Percentiles rank a stretch among this genome's conserved stretches.
phyloP scores from a whole-genome alignment of 2,329 filamentous ascomycete species.

The Claviceps cyperi region DNA sequence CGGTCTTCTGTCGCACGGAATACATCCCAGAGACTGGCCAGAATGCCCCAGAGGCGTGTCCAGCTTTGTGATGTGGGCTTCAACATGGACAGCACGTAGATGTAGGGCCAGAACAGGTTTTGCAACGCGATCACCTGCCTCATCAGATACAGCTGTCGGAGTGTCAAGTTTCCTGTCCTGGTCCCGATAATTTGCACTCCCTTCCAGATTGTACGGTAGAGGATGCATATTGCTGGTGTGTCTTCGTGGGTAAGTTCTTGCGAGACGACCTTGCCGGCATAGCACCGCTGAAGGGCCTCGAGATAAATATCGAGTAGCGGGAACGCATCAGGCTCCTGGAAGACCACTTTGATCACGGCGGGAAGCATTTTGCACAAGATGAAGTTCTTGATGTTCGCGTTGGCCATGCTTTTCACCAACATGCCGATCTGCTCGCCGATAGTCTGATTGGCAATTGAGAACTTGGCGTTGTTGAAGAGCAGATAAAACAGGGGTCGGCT shows the following conservation, averaged over 20 bases:
- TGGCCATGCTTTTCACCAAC: constrained; percentile 33
- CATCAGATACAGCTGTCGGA: constrained; percentile 14
- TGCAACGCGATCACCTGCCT: constrained; percentile 14
- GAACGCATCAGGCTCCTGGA: constrained; percentile 24
- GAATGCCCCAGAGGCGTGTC: constrained; percentile 8
- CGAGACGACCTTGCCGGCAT: constrained; percentile 21
- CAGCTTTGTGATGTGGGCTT: constrained; percentile 6
- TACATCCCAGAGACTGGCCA: constrained; percentile 9
- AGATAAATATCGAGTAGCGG: constrained; percentile 36
- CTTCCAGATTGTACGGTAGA: constrained; percentile 18
- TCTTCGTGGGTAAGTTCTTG: constrained; percentile 22
- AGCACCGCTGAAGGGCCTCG: constrained; percentile 24
- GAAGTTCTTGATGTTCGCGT: constrained; percentile 29
- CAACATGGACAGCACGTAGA: constrained; percentile 11
- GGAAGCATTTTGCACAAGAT: constrained; percentile 39
- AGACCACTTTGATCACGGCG: constrained; percentile 29
- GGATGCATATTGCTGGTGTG: constrained; percentile 17
- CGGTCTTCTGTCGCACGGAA: constrained; percentile 9
- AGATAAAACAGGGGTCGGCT: constrained; percentile 40
- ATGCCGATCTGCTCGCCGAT: constrained; percentile 32
- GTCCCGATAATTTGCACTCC: constrained; percentile 15
- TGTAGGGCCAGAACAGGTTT: constrained; percentile 18
- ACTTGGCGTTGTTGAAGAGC: constrained; percentile 42
- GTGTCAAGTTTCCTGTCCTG: constrained; percentile 9
- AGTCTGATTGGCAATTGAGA: constrained; percentile 33